phyloP scores from a whole-genome alignment of 2,329 filamentous ascomycete genomes.

The Hypoxylon sp. region DNA sequence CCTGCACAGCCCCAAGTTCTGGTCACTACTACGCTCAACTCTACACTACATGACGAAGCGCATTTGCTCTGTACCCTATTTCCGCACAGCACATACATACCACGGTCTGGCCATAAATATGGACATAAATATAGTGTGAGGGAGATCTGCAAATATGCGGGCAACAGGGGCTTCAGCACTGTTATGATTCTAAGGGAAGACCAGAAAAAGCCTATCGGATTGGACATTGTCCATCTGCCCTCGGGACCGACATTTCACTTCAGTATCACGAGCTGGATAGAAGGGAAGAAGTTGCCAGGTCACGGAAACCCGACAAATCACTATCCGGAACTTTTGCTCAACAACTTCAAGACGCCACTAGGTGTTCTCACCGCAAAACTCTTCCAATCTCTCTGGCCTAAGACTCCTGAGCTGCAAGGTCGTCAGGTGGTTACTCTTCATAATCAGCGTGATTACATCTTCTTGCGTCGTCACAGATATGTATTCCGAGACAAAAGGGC shows the following conservation, averaged over 20 bases:
- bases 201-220: slow-evolving; percentile 80
- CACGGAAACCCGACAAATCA: slow-evolving; percentile 90
- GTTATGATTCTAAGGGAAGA: slow-evolving; percentile 90
- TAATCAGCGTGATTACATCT: slow-evolving; percentile 97
- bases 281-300: slow-evolving; percentile 85
- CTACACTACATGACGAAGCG: slow-evolving; percentile 85
- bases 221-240: slow-evolving; percentile 87
- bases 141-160: slow-evolving; percentile 87
- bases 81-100: slow-evolving; percentile 87
- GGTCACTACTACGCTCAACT: slow-evolving; percentile 89
- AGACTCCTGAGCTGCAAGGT: slow-evolving; percentile 82
- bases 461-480: slow-evolving; percentile 89
- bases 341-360: slow-evolving; percentile 93
- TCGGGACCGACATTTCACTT: slow-evolving; percentile 93
- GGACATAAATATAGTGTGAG: slow-evolving; percentile 90
- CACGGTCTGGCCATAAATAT: slow-evolving; percentile 82
- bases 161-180: slow-evolving; percentile 82
- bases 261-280: slow-evolving; percentile 87
- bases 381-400: slow-evolving; percentile 82
- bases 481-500: slow-evolving; percentile 88
- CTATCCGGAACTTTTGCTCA: slow-evolving; percentile 88
- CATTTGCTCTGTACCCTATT: slow-evolving; percentile 81
- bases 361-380: slow-evolving; percentile 87
- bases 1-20: slow-evolving; percentile 81
- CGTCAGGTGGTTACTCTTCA: slow-evolving; percentile 91